Evolutionary conservation across 148 eudicot genomes (phyloP).

Genomic region (Amaranthus cruentus): DNA sequence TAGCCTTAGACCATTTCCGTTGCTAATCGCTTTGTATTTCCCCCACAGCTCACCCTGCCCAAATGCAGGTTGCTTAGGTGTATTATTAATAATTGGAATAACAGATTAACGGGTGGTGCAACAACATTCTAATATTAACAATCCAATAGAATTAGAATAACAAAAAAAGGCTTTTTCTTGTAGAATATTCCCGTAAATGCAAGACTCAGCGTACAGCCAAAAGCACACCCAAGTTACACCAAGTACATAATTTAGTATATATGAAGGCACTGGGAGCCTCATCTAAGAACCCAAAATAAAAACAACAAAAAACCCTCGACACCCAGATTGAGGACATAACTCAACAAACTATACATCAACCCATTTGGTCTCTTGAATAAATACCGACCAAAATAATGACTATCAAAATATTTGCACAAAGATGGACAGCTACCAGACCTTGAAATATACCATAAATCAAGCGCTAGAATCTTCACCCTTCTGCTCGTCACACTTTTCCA

Average conservation of each 20-base stretch:
- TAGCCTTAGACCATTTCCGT: no score
- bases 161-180: neutral
- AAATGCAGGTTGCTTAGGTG: no score
- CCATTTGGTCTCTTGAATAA: constrained; percentile 10
- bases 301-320: constrained; percentile 12
- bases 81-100: no score
- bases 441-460: constrained; percentile 16
- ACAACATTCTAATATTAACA: no score
- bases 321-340: constrained; percentile 12
- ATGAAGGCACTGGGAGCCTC: constrained; percentile 1
- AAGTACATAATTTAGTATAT: constrained; percentile 7
- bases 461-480: constrained; percentile 34
- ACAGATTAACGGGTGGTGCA: no score
- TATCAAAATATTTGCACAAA: constrained; percentile 9
- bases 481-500: constrained; percentile 30
- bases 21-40: no score
- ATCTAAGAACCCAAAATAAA: constrained; percentile 10
- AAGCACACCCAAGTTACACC: constrained; percentile 26
- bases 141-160: no score
- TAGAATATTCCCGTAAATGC: constrained; percentile 12
- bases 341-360: neutral
- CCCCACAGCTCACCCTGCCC: no score
- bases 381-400: constrained; percentile 11
- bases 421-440: constrained; percentile 14
- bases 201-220: constrained; percentile 10